Conservation (phyloP, 805 yeast species). For the Ogataea nonfermentans region DNA sequence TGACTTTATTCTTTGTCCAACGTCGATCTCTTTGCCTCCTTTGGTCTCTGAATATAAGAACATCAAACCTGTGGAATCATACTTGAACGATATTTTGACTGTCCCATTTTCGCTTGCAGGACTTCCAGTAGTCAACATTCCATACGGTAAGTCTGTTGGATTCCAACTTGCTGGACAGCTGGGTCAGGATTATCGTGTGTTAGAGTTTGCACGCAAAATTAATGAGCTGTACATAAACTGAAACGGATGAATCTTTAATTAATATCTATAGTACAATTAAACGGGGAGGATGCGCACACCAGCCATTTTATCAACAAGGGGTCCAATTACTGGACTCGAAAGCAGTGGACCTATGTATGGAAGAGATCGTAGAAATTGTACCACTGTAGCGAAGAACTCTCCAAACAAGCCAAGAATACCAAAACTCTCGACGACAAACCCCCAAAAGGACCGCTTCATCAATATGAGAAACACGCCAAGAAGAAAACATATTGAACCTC, state of each 20-base stretch:
- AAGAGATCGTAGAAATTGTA: slow-evolving; percentile 80
- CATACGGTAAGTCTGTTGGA: slow-evolving; percentile 57
- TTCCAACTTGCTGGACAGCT: slow-evolving; percentile 83
- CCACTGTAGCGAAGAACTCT: slow-evolving; percentile 87
- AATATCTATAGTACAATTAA: slow-evolving; percentile 26
- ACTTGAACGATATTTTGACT: slow-evolving; percentile 79
- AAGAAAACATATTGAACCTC: slow-evolving; percentile 80
- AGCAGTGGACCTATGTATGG: slow-evolving; percentile 87
- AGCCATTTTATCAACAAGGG: slow-evolving; percentile 61
- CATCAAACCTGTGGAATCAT: slow-evolving; percentile 51
- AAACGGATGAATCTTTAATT: background rate
- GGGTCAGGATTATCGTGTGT: slow-evolving; percentile 71
- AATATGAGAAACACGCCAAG: slow-evolving; percentile 76
- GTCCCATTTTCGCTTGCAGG: slow-evolving; percentile 93
- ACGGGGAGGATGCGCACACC: slow-evolving; percentile 70
- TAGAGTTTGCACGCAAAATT: slow-evolving; percentile 36
- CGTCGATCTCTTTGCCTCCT: slow-evolving; percentile 58
- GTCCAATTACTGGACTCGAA: slow-evolving; percentile 80
- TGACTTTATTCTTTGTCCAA: slow-evolving; percentile 75
- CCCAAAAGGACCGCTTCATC: slow-evolving; percentile 73
- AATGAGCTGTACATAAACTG: slow-evolving; percentile 9
- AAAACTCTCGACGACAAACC: slow-evolving; percentile 78
- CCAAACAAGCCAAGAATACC: slow-evolving; percentile 90
- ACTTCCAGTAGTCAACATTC: slow-evolving; percentile 79
- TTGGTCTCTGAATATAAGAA: slow-evolving; percentile 18